Conservation (phyloP, 495 filamentous ascomycete genomes). For the Annulohypoxylon bovei region DNA sequence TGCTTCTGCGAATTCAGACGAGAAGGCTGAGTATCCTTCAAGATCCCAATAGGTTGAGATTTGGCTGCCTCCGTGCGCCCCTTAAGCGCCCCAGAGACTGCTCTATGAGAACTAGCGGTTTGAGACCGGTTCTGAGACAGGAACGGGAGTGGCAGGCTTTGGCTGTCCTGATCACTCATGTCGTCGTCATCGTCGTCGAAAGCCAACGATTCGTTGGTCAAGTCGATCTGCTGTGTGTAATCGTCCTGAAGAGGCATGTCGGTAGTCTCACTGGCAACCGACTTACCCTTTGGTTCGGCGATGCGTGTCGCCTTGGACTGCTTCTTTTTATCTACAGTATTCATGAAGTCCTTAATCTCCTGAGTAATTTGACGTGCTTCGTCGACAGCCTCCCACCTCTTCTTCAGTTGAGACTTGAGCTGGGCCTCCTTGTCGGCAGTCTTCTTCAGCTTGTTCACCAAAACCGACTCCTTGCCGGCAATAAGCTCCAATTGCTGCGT, state of each 20-base stretch:
- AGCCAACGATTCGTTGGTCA: constrained; percentile 12
- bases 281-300: constrained; percentile 48
- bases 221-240: constrained; percentile 53
- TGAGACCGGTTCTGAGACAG: constrained; percentile 25
- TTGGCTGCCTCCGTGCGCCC: constrained; percentile 33
- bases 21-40: constrained; percentile 58
- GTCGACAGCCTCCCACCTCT: constrained; percentile 34
- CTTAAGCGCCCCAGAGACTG: constrained; percentile 36
- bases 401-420: constrained; percentile 34
- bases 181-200: constrained; percentile 32
- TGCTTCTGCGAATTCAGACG: constrained; percentile 38
- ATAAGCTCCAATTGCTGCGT: constrained; percentile 35
- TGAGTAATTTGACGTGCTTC: constrained; percentile 41
- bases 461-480: constrained; percentile 47
- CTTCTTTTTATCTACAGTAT: constrained; percentile 45
- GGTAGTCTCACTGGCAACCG: constrained; percentile 37
- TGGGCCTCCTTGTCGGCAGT: constrained; percentile 41
- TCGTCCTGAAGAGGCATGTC: constrained; percentile 54
- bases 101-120: constrained; percentile 32
- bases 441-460: constrained; percentile 49
- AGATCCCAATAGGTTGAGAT: constrained; percentile 49
- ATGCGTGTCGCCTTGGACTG: constrained; percentile 50
- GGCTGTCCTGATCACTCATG: constrained; percentile 36
- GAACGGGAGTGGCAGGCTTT: constrained; percentile 24
- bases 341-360: constrained; percentile 49